A percentile compares a stretch with the other conserved stretches of the same genome.
phyloP scores from a whole-genome alignment of 306 rosid genomes.

The Mimosa pudica region DNA sequence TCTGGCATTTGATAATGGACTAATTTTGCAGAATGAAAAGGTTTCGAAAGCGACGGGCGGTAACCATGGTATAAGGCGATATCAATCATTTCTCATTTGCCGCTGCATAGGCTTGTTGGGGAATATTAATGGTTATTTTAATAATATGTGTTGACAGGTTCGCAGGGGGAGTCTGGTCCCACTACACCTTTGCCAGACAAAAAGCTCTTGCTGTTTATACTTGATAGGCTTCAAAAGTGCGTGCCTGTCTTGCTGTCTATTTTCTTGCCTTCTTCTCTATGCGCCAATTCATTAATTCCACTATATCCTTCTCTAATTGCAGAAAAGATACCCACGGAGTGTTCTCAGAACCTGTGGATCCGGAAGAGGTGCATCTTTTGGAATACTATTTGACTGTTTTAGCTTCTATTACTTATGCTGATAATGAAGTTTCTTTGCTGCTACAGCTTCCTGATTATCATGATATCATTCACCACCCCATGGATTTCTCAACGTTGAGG shows the following conservation, averaged over 20 bases:
- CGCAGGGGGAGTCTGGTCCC: constrained; percentile 94
- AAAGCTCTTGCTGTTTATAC: constrained; percentile 98
- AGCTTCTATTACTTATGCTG: constrained; percentile 31
- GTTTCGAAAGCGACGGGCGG: constrained; percentile 85
- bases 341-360: constrained; percentile 95
- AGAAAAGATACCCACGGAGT: constrained; percentile 96
- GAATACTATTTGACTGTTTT: constrained; percentile 2
- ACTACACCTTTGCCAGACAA: constrained; percentile 98
- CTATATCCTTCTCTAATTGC: constrained; percentile 45
- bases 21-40: constrained; percentile 71
- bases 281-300: constrained; percentile 37
- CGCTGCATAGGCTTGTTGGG: constrained; percentile 44
- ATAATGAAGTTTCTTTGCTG: constrained; percentile 19
- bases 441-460: constrained; percentile 92
- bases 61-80: constrained; percentile 67
- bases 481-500: constrained; percentile 91
- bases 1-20: constrained; percentile 50
- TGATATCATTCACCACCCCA: constrained; percentile 70
- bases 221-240: constrained; percentile 97
- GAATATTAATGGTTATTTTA: constrained; percentile 55
- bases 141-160: constrained; percentile 75
- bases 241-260: constrained; percentile 44
- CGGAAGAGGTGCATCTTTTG: constrained; percentile 66
- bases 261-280: constrained; percentile 30
- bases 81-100: constrained; percentile 44